phyloP scores from a whole-genome alignment of 2,329 filamentous ascomycete species.

The Aspergillus bombycis region DNA sequence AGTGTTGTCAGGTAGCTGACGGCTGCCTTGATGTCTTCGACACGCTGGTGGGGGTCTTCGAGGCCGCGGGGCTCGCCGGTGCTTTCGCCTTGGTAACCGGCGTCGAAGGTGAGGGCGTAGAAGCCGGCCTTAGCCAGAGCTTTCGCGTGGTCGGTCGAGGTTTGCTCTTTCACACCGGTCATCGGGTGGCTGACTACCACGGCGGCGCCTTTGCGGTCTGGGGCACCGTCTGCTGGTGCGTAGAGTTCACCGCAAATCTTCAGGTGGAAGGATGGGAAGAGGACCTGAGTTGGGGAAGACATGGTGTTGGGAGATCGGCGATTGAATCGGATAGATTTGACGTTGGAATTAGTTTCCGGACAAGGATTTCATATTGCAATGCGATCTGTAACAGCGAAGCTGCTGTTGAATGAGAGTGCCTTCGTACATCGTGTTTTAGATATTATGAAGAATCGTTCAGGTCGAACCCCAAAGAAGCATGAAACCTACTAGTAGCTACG shows the following conservation, averaged over 20 bases:
- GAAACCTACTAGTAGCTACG: not conserved
- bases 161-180: constrained; percentile 44
- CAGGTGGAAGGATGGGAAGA: constrained; percentile 5
- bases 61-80: constrained; percentile 40
- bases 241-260: constrained; percentile 1
- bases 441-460: not conserved
- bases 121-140: constrained; percentile 37
- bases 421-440: no score
- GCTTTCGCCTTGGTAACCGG: constrained; percentile 43
- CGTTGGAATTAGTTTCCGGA: not conserved
- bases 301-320: not conserved
- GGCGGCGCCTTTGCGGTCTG: constrained; percentile 14
- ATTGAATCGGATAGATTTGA: not conserved
- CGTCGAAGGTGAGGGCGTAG: constrained; percentile 40
- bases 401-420: not conserved
- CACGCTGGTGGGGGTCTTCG: constrained; percentile 43
- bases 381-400: not conserved
- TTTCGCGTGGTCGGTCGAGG: constrained; percentile 36
- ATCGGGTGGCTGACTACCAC: constrained; percentile 24
- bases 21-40: constrained; percentile 40
- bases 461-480: no score
- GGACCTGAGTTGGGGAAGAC: not conserved
- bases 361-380: not conserved
- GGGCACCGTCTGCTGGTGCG: not conserved
- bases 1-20: constrained; percentile 35